Evolutionary conservation across 1,284 basidiomycete genomes (phyloP).

Genomic region (Tremellales sp.): DNA sequence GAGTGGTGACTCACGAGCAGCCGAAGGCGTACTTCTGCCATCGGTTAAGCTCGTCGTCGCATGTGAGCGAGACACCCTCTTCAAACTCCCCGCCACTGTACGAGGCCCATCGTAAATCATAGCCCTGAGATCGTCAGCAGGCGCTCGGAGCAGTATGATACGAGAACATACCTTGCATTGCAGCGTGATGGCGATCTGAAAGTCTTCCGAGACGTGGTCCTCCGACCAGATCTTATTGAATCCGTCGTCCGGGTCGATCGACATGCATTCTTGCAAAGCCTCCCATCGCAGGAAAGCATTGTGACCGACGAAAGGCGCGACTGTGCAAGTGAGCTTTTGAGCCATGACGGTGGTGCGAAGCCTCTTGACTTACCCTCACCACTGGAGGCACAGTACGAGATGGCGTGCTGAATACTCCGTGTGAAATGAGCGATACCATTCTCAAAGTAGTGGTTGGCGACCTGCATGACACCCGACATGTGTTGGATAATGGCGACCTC

Average conservation of each 20-base stretch:
- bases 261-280: constrained; percentile 73
- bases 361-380: constrained; percentile 55
- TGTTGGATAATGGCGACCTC: constrained; percentile 36
- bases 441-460: constrained; percentile 76
- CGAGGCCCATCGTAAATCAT: constrained; percentile 75
- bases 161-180: constrained; percentile 44
- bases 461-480: constrained; percentile 62
- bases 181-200: constrained; percentile 66
- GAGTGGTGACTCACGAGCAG: constrained; percentile 37
- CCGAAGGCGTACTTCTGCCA: constrained; percentile 87
- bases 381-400: constrained; percentile 65
- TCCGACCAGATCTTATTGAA: constrained; percentile 72
- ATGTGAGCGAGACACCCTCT: constrained; percentile 74
- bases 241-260: constrained; percentile 62
- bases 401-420: constrained; percentile 58
- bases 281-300: constrained; percentile 83
- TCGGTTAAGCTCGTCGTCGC: constrained; percentile 56
- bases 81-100: constrained; percentile 76
- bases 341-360: background rate
- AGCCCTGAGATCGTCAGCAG: too few relatives aligned
- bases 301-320: constrained; percentile 76
- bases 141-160: too few relatives aligned
- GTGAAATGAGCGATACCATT: constrained; percentile 81
- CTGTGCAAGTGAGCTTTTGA: constrained; percentile 32
- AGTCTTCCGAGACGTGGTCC: constrained; percentile 77